These are phyloP conservation scores for Pistacia integerrima DNA, from an alignment of 345 rosid species.

Conservation along the genomic window DNA sequence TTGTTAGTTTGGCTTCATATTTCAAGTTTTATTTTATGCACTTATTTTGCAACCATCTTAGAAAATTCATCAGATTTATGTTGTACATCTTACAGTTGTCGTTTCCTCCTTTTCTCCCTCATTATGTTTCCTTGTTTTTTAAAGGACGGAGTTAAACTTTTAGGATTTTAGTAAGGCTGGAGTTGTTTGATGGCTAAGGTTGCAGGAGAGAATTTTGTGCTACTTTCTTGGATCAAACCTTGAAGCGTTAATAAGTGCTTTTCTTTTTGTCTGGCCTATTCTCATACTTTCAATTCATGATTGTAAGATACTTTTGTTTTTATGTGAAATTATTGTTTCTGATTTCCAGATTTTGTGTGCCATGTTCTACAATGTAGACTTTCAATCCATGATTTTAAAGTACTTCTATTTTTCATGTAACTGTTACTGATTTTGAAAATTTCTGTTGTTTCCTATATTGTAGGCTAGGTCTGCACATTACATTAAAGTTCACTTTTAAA, in stretches of 20 bases:
- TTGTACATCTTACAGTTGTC: background rate
- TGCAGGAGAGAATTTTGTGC: background rate
- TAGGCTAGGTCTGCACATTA: background rate
- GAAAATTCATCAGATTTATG: background rate
- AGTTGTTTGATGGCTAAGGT: background rate
- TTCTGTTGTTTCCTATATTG: background rate
- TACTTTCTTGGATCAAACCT: background rate
- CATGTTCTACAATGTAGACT: background rate
- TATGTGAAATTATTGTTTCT: too few relatives aligned
- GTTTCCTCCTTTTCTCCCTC: background rate
- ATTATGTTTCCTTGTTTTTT: background rate
- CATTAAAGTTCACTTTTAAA: background rate
- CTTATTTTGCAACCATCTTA: background rate
- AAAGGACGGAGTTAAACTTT: background rate
- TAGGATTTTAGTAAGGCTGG: background rate
- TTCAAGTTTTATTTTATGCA: background rate
- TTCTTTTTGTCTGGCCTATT: background rate
- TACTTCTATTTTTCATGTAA: constrained; percentile 8
- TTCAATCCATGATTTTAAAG: background rate
- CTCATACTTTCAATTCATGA: too few relatives aligned
- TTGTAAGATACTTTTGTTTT: too few relatives aligned
- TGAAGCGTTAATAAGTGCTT: background rate
- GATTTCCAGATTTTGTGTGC: too few relatives aligned
- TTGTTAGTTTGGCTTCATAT: constrained; percentile 1
- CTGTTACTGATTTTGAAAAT: background rate